Evolutionary conservation across 1,139 yeast species (phyloP).

Genomic region (Taphrina deformans): DNA sequence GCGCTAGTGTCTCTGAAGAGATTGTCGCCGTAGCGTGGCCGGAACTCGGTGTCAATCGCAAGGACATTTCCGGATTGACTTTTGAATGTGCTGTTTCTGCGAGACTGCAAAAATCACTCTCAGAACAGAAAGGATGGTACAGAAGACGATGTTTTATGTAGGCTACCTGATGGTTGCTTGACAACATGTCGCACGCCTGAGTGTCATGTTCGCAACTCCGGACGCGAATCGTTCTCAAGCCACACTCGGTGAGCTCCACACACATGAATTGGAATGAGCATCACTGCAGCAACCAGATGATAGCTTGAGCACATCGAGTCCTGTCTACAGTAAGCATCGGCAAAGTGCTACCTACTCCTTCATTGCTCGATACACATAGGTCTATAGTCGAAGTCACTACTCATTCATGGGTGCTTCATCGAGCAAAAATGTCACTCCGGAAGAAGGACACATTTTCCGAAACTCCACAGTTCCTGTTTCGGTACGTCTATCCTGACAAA

Average conservation of each 20-base stretch:
- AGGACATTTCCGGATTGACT: not conserved
- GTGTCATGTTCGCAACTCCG: not conserved
- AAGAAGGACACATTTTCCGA: conserved; percentile 14
- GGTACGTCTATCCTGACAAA: not conserved
- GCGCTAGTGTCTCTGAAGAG: conserved; percentile 11
- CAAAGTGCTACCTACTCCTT: too few relatives aligned
- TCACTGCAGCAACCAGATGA: too few relatives aligned
- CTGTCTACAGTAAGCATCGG: too few relatives aligned
- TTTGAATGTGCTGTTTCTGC: too few relatives aligned
- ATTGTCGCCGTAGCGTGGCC: conserved; percentile 18
- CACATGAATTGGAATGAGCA: not conserved
- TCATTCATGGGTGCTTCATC: conserved; percentile 18
- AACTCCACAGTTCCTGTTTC: conserved; percentile 25
- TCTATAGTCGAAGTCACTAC: not conserved
- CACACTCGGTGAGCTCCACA: conserved; percentile 3
- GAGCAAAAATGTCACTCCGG: conserved; percentile 2
- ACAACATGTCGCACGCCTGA: too few relatives aligned
- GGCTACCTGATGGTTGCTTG: too few relatives aligned
- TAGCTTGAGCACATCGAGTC: too few relatives aligned
- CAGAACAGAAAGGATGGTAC: too few relatives aligned
- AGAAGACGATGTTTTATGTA: too few relatives aligned
- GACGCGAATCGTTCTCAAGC: conserved; percentile 7
- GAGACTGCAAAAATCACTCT: too few relatives aligned
- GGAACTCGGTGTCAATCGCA: conserved; percentile 12
- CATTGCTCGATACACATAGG: too few relatives aligned